phyloP scores from a whole-genome alignment of 345 rosid species.

The Eucalyptus cloeziana region DNA sequence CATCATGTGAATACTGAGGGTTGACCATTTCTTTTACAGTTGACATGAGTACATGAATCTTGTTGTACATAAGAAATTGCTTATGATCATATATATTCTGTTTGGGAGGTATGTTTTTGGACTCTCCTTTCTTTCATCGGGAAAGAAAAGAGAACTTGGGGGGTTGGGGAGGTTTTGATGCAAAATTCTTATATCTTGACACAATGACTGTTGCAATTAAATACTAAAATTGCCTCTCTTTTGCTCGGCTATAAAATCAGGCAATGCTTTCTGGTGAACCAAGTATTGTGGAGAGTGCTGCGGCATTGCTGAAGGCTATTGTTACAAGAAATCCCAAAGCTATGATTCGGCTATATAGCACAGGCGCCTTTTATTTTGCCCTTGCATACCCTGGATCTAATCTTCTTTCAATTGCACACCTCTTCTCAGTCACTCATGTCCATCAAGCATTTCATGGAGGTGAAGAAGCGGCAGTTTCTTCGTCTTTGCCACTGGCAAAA shows the following conservation, averaged over 20 bases:
- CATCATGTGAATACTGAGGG: not conserved
- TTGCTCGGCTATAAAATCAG: conserved; percentile 8
- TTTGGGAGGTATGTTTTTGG: not conserved
- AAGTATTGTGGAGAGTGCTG: conserved; percentile 90
- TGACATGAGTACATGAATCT: not conserved
- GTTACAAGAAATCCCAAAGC: conserved; percentile 99
- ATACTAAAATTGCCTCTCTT: not conserved
- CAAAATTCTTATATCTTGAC: not conserved
- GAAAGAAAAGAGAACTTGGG: not conserved
- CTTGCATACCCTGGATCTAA: conserved; percentile 98
- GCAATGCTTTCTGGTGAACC: conserved; percentile 97
- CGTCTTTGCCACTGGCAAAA: conserved; percentile 92
- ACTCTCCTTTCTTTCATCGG: not conserved
- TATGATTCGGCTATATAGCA: conserved; percentile 89
- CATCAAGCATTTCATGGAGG: conserved; percentile 99
- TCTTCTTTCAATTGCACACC: conserved; percentile 80
- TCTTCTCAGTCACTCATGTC: conserved; percentile 85
- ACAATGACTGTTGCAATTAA: not conserved
- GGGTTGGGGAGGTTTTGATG: not conserved
- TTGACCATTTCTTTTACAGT: not conserved
- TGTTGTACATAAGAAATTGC: not conserved
- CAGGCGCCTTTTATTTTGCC: conserved; percentile 95
- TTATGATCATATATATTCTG: not conserved
- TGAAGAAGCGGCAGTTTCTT: conserved; percentile 97
- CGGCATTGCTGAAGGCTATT: conserved; percentile 83